These are phyloP conservation scores for Galerina marginata DNA, from an alignment of 768 basidiomycete genomes.

Conservation along the genomic window DNA sequence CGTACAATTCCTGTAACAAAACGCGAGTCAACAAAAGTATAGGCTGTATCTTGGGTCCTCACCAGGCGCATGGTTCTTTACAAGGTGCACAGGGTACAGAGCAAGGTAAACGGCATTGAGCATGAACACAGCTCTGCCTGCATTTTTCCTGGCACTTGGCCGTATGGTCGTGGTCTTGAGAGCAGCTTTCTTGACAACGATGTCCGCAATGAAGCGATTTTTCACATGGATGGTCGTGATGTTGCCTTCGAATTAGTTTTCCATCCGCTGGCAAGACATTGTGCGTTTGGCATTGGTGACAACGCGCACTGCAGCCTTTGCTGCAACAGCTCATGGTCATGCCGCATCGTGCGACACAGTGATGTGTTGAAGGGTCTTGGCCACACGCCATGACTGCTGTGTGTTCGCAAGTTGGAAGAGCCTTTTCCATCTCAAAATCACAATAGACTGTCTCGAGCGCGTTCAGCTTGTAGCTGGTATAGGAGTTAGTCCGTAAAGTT, in stretches of 20 bases:
- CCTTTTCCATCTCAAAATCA: conserved; percentile 44
- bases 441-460: conserved; percentile 51
- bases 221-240: conserved; percentile 54
- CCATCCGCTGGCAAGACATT: conserved; percentile 7
- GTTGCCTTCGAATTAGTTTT: conserved; percentile 20
- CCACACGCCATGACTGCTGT: conserved; percentile 51
- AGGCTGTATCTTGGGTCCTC: background rate
- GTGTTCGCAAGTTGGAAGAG: conserved; percentile 61
- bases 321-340: conserved; percentile 58
- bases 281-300: conserved; percentile 52
- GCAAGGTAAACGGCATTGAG: conserved; percentile 53
- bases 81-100: conserved; percentile 65
- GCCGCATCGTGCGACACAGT: conserved; percentile 49
- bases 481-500: background rate
- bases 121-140: conserved; percentile 60
- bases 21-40: background rate
- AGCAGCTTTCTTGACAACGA: conserved; percentile 54
- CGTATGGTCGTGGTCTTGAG: conserved; percentile 54
- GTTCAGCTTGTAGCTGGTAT: conserved; percentile 50
- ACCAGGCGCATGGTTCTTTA: conserved; percentile 65
- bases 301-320: conserved; percentile 51
- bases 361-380: conserved; percentile 40
- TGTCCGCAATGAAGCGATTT: conserved; percentile 61
- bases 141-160: conserved; percentile 50
- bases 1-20: conserved; percentile 58